Percentiles rank a stretch among this genome's conserved stretches.
Conservation (phyloP, 352 stramenopile species). For the Phytophthora syringae region DNA sequence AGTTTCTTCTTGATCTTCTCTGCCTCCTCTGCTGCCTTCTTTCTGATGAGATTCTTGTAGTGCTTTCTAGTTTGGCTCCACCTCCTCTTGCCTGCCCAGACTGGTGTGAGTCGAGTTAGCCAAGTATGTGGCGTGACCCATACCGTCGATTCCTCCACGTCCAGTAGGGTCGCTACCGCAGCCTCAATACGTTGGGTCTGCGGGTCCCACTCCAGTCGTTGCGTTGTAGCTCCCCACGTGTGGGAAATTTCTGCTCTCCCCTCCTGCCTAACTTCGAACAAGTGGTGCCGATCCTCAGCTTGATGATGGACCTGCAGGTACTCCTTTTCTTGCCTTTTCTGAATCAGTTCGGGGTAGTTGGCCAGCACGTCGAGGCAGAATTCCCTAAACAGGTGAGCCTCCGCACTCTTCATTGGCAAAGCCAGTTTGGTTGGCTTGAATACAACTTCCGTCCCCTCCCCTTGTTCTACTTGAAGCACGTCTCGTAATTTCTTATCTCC, state of each 20-base stretch:
- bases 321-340: background rate
- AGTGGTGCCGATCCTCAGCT: background rate
- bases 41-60: background rate
- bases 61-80: background rate
- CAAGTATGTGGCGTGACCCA: background rate
- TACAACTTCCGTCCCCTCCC: too few relatives aligned
- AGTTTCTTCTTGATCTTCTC: too few relatives aligned
- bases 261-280: background rate
- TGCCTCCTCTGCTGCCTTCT: background rate
- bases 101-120: background rate
- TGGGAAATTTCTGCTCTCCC: background rate
- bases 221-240: background rate
- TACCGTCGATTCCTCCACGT: background rate
- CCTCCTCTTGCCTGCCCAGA: background rate
- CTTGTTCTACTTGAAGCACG: too few relatives aligned
- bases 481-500: too few relatives aligned
- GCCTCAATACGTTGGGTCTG: background rate
- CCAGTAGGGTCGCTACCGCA: background rate
- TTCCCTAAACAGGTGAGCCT: background rate
- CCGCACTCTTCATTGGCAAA: too few relatives aligned
- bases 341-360: background rate
- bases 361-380: background rate
- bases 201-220: background rate
- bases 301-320: background rate
- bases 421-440: too few relatives aligned